phyloP scores from a whole-genome alignment of 345 rosid species.

The Hevea brasiliensis region DNA sequence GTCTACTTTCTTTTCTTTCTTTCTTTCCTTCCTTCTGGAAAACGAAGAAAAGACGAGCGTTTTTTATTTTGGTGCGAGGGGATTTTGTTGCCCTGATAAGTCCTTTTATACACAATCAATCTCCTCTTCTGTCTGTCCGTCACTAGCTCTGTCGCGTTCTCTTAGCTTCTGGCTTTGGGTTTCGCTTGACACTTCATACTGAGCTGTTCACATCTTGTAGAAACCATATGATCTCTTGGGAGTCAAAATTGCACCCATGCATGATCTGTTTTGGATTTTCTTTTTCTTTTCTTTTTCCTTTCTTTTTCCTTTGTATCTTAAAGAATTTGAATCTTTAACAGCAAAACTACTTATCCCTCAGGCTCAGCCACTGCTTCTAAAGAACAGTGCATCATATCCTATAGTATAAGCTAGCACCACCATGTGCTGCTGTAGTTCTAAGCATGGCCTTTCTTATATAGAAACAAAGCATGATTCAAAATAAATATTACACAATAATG shows the following conservation, averaged over 20 bases:
- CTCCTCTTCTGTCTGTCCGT: not conserved
- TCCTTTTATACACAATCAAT: not conserved
- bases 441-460: too few relatives aligned
- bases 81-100: not conserved
- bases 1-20: slow-evolving; percentile 13
- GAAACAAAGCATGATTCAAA: too few relatives aligned
- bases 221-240: not conserved
- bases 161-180: slow-evolving; percentile 11
- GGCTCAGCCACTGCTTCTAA: too few relatives aligned
- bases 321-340: too few relatives aligned
- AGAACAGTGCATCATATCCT: too few relatives aligned
- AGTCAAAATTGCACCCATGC: not conserved
- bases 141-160: not conserved
- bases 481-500: too few relatives aligned
- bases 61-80: not conserved
- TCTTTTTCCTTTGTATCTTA: too few relatives aligned
- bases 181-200: slow-evolving; percentile 5
- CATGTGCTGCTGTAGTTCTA: too few relatives aligned
- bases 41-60: not conserved
- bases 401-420: too few relatives aligned
- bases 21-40: too few relatives aligned
- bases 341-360: too few relatives aligned
- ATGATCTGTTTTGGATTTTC: not conserved
- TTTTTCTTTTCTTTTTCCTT: too few relatives aligned
- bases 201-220: not conserved